Conservation (phyloP, 164 flowering plant species). For the Kingdonia uniflora region DNA sequence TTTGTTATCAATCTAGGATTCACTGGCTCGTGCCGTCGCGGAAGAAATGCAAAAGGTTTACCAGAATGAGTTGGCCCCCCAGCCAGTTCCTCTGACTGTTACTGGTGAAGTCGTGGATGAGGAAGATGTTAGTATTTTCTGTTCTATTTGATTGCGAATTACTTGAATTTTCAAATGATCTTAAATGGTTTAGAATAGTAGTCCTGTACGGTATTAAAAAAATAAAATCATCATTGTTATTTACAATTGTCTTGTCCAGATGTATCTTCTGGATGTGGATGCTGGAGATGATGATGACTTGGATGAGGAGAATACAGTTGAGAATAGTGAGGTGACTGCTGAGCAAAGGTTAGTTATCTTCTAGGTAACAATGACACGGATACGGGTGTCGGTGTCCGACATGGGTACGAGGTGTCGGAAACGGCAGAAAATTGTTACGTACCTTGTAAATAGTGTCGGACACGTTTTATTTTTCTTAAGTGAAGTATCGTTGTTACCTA, state of each 20-base stretch:
- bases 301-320: constrained; percentile 24
- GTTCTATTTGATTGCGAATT: constrained; percentile 1
- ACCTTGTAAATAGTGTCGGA: too few species aligned
- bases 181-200: not conserved
- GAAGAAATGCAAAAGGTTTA: constrained; percentile 90
- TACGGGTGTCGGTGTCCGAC: too few species aligned
- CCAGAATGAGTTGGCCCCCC: constrained; percentile 67
- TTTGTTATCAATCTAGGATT: constrained; percentile 40
- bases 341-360: constrained; percentile 50
- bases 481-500: too few species aligned
- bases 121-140: constrained; percentile 58
- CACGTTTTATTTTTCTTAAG: too few species aligned
- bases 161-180: not conserved
- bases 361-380: too few species aligned
- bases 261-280: constrained; percentile 66
- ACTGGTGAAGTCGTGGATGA: constrained; percentile 54
- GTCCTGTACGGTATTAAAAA: too few species aligned
- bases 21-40: constrained; percentile 88
- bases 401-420: too few species aligned
- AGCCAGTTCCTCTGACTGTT: constrained; percentile 78
- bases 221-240: too few species aligned
- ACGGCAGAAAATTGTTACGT: too few species aligned
- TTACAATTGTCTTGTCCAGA: constrained; percentile 22
- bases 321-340: constrained; percentile 21
- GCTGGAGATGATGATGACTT: constrained; percentile 38